Evolutionary conservation across 148 eudicot genomes (phyloP), one percentile per base, ranked within the genome.

Genomic region (Oxyria digyna): DNA sequence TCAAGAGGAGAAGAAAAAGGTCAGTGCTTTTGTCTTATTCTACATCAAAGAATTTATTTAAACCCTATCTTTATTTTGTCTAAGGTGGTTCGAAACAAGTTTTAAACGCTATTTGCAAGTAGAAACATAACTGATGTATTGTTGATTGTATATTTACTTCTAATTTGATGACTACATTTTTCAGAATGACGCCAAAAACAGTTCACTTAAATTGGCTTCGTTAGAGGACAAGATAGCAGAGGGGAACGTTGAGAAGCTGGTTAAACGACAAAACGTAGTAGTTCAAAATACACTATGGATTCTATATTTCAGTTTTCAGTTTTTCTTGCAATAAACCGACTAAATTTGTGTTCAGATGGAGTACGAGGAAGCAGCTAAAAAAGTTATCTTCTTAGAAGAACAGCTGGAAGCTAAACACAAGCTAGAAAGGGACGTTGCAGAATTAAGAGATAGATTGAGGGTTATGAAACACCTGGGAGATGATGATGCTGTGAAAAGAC

Each of bases 1-100:
- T 64, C 86, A 85, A 0, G 96, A 94, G 75, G 99, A 94, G 68
- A 88, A 87, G 77, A 68, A 81, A 76, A 81, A 86, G 93, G 99
- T 90, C 26, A 64, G 68, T 32, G n/a, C 41, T 21, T 17, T 23
- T 31, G 31, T 24, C 13, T 24, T 15, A 7, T 21, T 1, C 2
- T 21, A 17, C 1, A 20, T 62, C 14, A 40, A 15, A 11, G 23
- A n/a, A 29, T 12, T 18, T 62, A 15, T 38, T 35, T 59, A 3
- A 7, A 62, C 37, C 8, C 9, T 62, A 42, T 42, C 45, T 9
- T 42, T 42, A 42, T 17, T 17, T n/a, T 8, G 54, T 8, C 18
- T n/a, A n/a, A n/a, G n/a, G n/a, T n/a, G n/a, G n/a, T n/a, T n/a
- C n/a, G n/a, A n/a, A n/a, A n/a, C n/a, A n/a, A n/a, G n/a, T n/a